Evolutionary conservation across 768 basidiomycete species (phyloP).

Genomic region (Nevesoporus exiguus): DNA sequence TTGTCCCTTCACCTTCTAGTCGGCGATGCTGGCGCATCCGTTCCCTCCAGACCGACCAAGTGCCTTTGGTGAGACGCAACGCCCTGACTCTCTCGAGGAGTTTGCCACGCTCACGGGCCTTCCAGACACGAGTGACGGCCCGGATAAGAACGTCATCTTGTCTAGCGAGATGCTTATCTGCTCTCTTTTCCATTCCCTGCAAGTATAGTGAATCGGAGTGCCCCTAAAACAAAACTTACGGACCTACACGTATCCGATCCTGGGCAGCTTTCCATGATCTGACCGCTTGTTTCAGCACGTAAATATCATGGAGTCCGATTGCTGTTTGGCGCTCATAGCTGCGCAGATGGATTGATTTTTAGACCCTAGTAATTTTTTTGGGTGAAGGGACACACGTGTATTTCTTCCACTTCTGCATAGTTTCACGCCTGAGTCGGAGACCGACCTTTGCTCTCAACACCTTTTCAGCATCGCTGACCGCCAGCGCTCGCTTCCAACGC

Average conservation of each 20-base stretch:
- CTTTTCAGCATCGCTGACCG: conserved; percentile 45
- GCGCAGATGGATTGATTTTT: conserved; percentile 2
- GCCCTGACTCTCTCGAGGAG: conserved; percentile 52
- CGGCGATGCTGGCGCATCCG: conserved; percentile 38
- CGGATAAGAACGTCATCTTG: conserved; percentile 58
- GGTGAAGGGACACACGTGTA: conserved; percentile 43
- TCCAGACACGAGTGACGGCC: conserved; percentile 63
- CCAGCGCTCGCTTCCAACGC: conserved; percentile 49
- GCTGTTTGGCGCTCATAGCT: conserved; percentile 48
- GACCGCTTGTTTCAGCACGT: conserved; percentile 45
- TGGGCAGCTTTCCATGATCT: conserved; percentile 54
- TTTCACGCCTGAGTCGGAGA: conserved; percentile 45
- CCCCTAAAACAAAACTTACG: not conserved
- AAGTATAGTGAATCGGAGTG: conserved; percentile 12
- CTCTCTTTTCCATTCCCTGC: conserved; percentile 57
- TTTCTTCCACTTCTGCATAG: conserved; percentile 55
- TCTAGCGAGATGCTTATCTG: conserved; percentile 50
- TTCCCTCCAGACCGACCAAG: conserved; percentile 50
- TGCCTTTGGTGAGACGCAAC: conserved; percentile 42
- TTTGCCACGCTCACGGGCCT: conserved; percentile 59
- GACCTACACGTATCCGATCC: conserved; percentile 49
- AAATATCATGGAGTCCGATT: conserved; percentile 38
- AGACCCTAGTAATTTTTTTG: not conserved
- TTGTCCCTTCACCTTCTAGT: conserved; percentile 44
- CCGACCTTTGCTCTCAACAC: conserved; percentile 42